Evolutionary conservation across 306 rosid species (phyloP).

Genomic region (Sindora glabra): DNA sequence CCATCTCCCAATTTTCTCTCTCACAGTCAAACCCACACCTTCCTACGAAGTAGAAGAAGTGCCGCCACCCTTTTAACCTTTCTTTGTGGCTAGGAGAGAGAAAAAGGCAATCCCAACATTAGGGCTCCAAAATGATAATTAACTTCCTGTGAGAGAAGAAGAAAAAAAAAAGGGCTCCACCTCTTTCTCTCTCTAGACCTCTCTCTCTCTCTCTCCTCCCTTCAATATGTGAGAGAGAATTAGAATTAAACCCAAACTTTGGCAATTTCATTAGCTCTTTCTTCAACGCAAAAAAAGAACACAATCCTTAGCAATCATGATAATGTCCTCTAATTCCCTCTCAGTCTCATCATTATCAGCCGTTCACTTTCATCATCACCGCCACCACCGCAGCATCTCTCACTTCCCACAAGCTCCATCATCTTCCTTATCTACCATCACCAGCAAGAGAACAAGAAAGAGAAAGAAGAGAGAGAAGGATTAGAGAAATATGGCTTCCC

Average conservation of each 20-base stretch:
- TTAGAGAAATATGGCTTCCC: conserved; percentile 43
- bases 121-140: conserved; percentile 26
- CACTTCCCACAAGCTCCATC: conserved; percentile 47
- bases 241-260: conserved; percentile 10
- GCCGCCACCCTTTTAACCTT: background rate
- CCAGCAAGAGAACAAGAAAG: conserved; percentile 28
- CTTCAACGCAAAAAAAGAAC: conserved; percentile 25
- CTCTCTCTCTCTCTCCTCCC: conserved; percentile 4
- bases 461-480: conserved; percentile 31
- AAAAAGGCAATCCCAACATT: conserved; percentile 10
- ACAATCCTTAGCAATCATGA: conserved; percentile 46
- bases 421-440: conserved; percentile 18
- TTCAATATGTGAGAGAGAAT: conserved; percentile 6
- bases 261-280: conserved; percentile 27
- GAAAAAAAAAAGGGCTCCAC: background rate
- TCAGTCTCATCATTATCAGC: conserved; percentile 55
- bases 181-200: background rate
- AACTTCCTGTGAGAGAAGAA: conserved; percentile 24
- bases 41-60: background rate
- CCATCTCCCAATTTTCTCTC: conserved; percentile 6
- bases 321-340: conserved; percentile 51
- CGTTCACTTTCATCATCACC: conserved; percentile 58
- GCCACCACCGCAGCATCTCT: conserved; percentile 38
- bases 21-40: conserved; percentile 26
- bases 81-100: conserved; percentile 18